Evolutionary conservation across 441 rosid genomes (phyloP), one percentile per base, ranked within the genome.

Genomic region (Melastoma candidum): DNA sequence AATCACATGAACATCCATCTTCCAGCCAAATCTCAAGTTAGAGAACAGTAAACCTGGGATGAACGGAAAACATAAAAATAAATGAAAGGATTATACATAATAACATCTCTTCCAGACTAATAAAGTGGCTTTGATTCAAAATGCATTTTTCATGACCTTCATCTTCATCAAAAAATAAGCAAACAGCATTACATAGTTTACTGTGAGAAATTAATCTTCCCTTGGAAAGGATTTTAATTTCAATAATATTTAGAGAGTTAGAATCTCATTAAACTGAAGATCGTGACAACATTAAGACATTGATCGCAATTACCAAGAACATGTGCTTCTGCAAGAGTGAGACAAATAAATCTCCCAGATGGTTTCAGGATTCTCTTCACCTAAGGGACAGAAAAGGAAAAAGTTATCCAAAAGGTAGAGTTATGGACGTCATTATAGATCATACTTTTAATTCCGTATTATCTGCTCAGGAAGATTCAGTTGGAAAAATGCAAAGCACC

Each of bases 21-120:
- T 82, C 98, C 96, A 90, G 57, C 98, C 95, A 74, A 80, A 83
- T 36, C 98, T 83, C 61, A 90, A 74, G 71, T 65, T 85, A 13
- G 90, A 71, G 68, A 87, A 83, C 60, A 90, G 83, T 83, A 90
- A 72, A 58, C 77, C 98, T 90, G 82, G 50, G 63, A 53, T n/a
- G 36, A 47, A 29, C 36, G 24, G 12, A 26, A 60, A 45, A 13
- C 3, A n/a, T n/a, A 52, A 4, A n/a, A 36, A 45, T 27, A 52
- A 45, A 26, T 52, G 43, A 14, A 13, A 26, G 43, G 14, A 13
- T 11, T 8, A 29, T 14, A 52, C 12, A 52, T 52, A 43, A 10
- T 7, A 52, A 52, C 25, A 52, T 36, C 36, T 29, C 36, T 29
- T 29, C 36, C 7, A 3, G 46, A 36, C 9, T 13, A 52, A 36